phyloP scores from a whole-genome alignment of 192 early-diverging fungal species.

The Hyaloraphidium curvatum region DNA sequence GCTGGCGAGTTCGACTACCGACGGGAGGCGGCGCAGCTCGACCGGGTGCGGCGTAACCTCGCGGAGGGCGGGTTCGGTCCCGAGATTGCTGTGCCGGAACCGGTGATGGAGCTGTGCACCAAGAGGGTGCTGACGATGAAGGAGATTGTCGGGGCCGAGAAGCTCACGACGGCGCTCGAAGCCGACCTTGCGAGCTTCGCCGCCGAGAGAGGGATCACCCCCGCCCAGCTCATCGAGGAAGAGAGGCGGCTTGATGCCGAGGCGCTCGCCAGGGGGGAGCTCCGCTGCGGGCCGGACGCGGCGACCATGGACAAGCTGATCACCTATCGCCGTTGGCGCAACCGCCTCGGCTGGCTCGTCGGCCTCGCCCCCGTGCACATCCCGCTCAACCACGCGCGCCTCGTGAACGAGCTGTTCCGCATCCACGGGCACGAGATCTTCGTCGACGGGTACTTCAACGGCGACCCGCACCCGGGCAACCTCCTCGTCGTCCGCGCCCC shows the following conservation, averaged over 20 bases:
- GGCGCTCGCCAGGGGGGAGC: slow-evolving; percentile 4
- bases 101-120: slow-evolving; percentile 7
- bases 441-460: slow-evolving; percentile 17
- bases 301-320: not conserved
- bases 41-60: slow-evolving; percentile 8
- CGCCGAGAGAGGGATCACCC: slow-evolving; percentile 2
- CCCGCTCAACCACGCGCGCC: slow-evolving; percentile 6
- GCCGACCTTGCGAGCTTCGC: slow-evolving; percentile 3
- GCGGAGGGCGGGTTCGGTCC: slow-evolving; percentile 1
- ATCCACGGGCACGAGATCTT: slow-evolving; percentile 16
- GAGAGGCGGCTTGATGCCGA: not conserved
- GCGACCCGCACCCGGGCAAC: too few relatives aligned
- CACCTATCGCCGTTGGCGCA: not conserved
- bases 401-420: slow-evolving; percentile 9
- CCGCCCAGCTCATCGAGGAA: not conserved
- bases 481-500: too few relatives aligned
- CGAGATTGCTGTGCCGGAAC: slow-evolving; percentile 8
- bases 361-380: too few relatives aligned
- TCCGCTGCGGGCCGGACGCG: not conserved
- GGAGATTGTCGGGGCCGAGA: slow-evolving; percentile 10
- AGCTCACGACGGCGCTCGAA: slow-evolving; percentile 9
- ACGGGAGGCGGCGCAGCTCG: slow-evolving; percentile 10
- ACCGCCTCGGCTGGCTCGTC: too few relatives aligned
- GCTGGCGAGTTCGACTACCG: slow-evolving; percentile 15
- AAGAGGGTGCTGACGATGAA: slow-evolving; percentile 13